phyloP scores from a whole-genome alignment of 2,329 filamentous ascomycete genomes.

The Teratosphaeriaceae sp. region DNA sequence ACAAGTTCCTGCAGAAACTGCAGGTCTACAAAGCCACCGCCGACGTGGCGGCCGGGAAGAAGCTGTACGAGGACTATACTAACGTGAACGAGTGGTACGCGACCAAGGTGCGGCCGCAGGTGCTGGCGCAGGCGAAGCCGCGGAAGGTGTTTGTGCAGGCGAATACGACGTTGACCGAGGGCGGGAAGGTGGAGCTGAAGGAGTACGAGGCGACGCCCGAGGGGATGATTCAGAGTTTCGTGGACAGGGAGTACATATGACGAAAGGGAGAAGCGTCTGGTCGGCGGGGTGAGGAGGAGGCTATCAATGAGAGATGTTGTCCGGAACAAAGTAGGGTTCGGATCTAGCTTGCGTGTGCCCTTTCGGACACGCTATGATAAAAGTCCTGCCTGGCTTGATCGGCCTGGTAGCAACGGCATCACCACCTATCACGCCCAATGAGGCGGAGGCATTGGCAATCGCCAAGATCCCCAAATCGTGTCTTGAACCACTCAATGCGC shows the following conservation, averaged over 20 bases:
- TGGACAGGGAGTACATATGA: constrained; percentile 31
- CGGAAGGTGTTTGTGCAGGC: constrained; percentile 90
- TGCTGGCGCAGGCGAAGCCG: constrained; percentile 72
- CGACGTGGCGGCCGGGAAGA: constrained; percentile 68
- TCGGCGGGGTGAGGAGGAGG: too few relatives aligned
- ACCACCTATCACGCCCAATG: too few relatives aligned
- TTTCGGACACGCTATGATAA: too few relatives aligned
- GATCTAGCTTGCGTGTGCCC: too few relatives aligned
- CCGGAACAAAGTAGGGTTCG: too few relatives aligned
- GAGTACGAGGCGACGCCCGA: constrained; percentile 78
- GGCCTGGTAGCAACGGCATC: too few relatives aligned
- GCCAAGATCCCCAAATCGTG: too few relatives aligned
- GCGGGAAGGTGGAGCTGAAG: constrained; percentile 65
- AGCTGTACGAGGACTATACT: constrained; percentile 79
- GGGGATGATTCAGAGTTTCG: constrained; percentile 75
- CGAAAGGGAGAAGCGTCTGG: neutral
- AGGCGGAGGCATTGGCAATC: too few relatives aligned
- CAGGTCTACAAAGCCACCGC: constrained; percentile 91
- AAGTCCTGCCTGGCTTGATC: too few relatives aligned
- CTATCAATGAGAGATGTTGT: too few relatives aligned
- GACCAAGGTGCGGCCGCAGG: constrained; percentile 67
- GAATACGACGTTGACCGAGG: constrained; percentile 71
- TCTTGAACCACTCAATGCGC: too few relatives aligned
- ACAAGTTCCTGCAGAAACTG: constrained; percentile 80
- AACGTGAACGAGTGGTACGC: constrained; percentile 81